These are phyloP conservation scores for Lavandula angustifolia DNA, from an alignment of 257 asterid genomes.

Conservation along the genomic window DNA sequence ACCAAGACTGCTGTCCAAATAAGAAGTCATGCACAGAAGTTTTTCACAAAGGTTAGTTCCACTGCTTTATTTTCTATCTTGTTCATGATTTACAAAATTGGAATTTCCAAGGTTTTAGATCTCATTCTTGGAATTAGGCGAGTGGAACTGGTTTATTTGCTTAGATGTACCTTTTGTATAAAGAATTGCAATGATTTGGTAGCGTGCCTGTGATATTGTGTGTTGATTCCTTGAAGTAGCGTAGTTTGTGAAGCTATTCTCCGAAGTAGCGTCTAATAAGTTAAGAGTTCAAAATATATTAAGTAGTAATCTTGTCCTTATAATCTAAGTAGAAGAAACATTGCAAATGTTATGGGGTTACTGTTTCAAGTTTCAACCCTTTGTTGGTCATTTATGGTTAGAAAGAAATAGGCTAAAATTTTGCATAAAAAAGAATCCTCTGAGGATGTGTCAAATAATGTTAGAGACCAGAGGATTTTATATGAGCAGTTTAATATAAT, in stretches of 20 bases:
- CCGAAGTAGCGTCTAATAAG: too few species aligned
- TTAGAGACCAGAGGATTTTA: not conserved
- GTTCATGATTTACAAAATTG: constrained; percentile 23
- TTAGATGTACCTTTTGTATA: constrained; percentile 3
- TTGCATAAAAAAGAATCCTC: too few species aligned
- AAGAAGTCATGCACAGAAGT: constrained; percentile 99
- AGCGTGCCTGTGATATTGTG: not conserved
- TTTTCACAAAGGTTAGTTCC: constrained; percentile 83
- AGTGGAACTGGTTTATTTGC: constrained; percentile 21
- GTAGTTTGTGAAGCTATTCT: not conserved
- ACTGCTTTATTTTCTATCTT: constrained; percentile 44
- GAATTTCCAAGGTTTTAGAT: constrained; percentile 23
- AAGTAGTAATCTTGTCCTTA: not conserved
- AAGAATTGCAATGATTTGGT: not conserved
- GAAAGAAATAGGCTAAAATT: too few species aligned
- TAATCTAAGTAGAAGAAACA: too few species aligned
- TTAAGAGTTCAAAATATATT: not conserved
- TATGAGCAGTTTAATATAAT: not conserved
- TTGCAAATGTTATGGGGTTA: not conserved
- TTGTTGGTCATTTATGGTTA: not conserved
- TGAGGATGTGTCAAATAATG: too few species aligned
- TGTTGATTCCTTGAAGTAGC: not conserved
- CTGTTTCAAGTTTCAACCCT: constrained; percentile 3
- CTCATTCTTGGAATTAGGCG: constrained; percentile 24
- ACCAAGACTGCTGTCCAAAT: constrained; percentile 99